Conservation (phyloP, 768 basidiomycete genomes). For the Pulveroboletus sp. region DNA sequence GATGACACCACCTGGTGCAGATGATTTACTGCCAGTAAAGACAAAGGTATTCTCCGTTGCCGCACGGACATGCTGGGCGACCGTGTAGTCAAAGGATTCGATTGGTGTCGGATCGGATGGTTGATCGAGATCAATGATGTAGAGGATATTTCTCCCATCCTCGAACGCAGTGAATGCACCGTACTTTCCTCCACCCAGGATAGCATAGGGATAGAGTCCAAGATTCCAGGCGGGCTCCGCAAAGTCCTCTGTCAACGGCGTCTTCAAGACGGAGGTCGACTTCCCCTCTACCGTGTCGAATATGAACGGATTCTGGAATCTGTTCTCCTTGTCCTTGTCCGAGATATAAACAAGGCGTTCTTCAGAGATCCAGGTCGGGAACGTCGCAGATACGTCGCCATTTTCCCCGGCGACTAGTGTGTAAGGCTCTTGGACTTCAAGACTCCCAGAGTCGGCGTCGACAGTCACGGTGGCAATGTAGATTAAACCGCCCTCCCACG, state of each 20-base stretch:
- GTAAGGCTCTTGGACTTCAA: slow-evolving; percentile 30
- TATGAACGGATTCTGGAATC: slow-evolving; percentile 51
- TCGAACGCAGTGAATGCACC: slow-evolving; percentile 32
- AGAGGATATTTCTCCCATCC: slow-evolving; percentile 32
- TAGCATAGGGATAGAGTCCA: slow-evolving; percentile 16
- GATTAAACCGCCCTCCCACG: slow-evolving; percentile 61
- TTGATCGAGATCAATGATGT: slow-evolving; percentile 23
- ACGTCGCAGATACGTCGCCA: slow-evolving; percentile 34
- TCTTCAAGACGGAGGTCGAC: slow-evolving; percentile 25
- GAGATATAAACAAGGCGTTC: slow-evolving; percentile 54
- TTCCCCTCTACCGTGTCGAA: slow-evolving; percentile 26
- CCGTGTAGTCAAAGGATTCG: slow-evolving; percentile 2
- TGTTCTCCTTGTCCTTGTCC: slow-evolving; percentile 50
- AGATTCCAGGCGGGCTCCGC: slow-evolving; percentile 16
- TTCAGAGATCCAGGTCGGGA: slow-evolving; percentile 39
- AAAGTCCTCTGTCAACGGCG: slow-evolving; percentile 23
- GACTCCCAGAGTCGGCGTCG: not conserved
- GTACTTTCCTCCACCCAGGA: slow-evolving; percentile 19
- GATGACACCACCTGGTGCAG: slow-evolving; percentile 9
- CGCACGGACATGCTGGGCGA: slow-evolving; percentile 14
- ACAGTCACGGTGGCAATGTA: slow-evolving; percentile 50
- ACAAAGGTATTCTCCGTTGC: not conserved
- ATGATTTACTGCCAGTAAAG: slow-evolving; percentile 5
- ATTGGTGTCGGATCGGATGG: slow-evolving; percentile 3
- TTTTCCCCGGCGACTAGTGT: slow-evolving; percentile 48